Percentiles rank a stretch among this genome's conserved stretches.
Evolutionary conservation across 202 grass and related monocot genomes (phyloP).

Genomic region (Sporobolus alterniflorus): DNA sequence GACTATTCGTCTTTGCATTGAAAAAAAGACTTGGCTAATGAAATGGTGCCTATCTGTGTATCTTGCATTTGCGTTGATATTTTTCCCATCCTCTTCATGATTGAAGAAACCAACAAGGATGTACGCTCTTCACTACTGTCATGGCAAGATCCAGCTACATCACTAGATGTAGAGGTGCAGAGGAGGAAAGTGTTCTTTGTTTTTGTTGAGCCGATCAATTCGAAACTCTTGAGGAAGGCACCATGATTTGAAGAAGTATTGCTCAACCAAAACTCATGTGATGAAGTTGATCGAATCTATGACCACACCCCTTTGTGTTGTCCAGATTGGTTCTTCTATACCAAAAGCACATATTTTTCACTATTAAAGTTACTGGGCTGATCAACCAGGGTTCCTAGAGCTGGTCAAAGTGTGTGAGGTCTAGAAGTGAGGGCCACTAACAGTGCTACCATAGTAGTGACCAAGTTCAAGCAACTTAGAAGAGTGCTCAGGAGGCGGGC

Average conservation of each 20-base stretch:
- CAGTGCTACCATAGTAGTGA: too few relatives aligned
- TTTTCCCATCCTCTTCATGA: conserved; percentile 93
- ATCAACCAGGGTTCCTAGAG: too few relatives aligned
- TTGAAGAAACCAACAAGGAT: conserved; percentile 73
- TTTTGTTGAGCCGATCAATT: conserved; percentile 82
- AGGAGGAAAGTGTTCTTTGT: conserved; percentile 76
- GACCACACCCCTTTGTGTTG: conserved; percentile 86
- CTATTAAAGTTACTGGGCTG: too few relatives aligned
- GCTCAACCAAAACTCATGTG: conserved; percentile 72
- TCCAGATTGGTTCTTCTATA: too few relatives aligned
- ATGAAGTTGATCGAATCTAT: conserved; percentile 63
- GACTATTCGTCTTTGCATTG: too few relatives aligned
- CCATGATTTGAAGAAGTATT: conserved; percentile 52
- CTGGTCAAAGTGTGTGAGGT: too few relatives aligned
- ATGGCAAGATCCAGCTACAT: conserved; percentile 40
- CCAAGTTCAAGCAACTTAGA: too few relatives aligned
- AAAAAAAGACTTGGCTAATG: conserved; percentile 47
- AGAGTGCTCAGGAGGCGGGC: too few relatives aligned
- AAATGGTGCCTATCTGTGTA: conserved; percentile 61
- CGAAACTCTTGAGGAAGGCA: conserved; percentile 76
- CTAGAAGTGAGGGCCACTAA: too few relatives aligned
- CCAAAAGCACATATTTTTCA: too few relatives aligned
- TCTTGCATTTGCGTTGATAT: conserved; percentile 86
- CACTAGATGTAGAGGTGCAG: conserved; percentile 39
- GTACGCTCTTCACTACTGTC: conserved; percentile 47